Base-by-base conservation (phyloP, 805 yeast genomes). In the Lipomyces oligophaga region DNA sequence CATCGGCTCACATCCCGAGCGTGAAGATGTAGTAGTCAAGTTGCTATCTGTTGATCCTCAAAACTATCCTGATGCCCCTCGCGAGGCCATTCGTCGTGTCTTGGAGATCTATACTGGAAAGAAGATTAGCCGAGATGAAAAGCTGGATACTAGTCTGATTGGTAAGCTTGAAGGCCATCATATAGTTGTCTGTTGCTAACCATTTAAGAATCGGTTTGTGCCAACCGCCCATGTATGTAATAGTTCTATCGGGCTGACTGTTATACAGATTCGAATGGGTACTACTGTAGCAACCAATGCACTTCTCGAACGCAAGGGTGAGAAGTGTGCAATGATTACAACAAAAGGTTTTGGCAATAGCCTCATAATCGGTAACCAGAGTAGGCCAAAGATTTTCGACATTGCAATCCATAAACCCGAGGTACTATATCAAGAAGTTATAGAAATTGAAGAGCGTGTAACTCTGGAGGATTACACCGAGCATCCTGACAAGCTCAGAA, bases 221-320 rank as follows among this genome's bases (percentile, higher is more conserved):
- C 3, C 6, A 6, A 11, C 13, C 11, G 4, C 21, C 20, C 11
- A 3, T 15, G 21, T 4, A n/a, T 33, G 15, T 8, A 5, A 13
- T 24, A 34, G 5, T 2, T 27, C 8, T n/a, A 10, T n/a, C 6
- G 18, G 8, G 3, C 24, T 32, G 15, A 21, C 21, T 11, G 18
- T 21, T 6, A 6, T 31, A 79, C 76, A 81, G 34, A 78, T 88
- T 38, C 72, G 95, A 45, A 81, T 89, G 84, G 97, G 97, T 2
- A 88, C 97, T 3, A 89, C 97, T 0, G 93, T 88, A 8, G 97
- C 98, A 1, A 90, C 97, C 5, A 90, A 90, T 67, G 96, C 97
- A 1, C 73, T 93, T 27, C 72, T 90, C 49, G 97, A 90, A 62
- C 75, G 97, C 53, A 88, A 88, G 61, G 98, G 97, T 41, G 94